Conservation (phyloP, 2,329 filamentous ascomycete species). For the Trichophyton schoenleinii region DNA sequence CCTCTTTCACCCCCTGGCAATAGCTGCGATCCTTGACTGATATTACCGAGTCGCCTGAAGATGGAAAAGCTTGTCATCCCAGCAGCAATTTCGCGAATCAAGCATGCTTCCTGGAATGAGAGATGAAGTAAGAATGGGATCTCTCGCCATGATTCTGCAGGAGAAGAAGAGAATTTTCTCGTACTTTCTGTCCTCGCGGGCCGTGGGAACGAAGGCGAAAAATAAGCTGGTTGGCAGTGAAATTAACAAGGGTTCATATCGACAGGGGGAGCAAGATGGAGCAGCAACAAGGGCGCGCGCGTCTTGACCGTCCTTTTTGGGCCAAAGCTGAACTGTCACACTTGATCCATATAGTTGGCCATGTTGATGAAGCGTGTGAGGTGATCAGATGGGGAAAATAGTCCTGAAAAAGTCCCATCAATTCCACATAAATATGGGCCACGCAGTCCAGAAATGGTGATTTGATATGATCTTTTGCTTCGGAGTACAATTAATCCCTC, state of each 20-base stretch:
- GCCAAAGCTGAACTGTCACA: background rate
- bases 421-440: no score
- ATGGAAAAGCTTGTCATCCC: background rate
- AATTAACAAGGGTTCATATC: background rate
- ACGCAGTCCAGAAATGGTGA: background rate
- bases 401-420: no score
- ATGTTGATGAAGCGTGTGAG: background rate
- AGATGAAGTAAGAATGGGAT: background rate
- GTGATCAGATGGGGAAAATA: no score
- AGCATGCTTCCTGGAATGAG: background rate
- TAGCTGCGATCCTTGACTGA: background rate
- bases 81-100: background rate
- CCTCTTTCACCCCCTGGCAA: background rate
- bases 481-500: no score
- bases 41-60: background rate
- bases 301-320: background rate
- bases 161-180: background rate
- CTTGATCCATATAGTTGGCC: background rate
- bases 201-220: background rate
- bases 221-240: background rate
- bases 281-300: background rate
- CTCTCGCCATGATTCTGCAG: background rate
- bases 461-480: background rate
- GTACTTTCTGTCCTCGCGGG: background rate
- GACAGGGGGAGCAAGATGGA: background rate